phyloP scores from a whole-genome alignment of 2,329 filamentous ascomycete genomes.

The Fusarium sp. region DNA sequence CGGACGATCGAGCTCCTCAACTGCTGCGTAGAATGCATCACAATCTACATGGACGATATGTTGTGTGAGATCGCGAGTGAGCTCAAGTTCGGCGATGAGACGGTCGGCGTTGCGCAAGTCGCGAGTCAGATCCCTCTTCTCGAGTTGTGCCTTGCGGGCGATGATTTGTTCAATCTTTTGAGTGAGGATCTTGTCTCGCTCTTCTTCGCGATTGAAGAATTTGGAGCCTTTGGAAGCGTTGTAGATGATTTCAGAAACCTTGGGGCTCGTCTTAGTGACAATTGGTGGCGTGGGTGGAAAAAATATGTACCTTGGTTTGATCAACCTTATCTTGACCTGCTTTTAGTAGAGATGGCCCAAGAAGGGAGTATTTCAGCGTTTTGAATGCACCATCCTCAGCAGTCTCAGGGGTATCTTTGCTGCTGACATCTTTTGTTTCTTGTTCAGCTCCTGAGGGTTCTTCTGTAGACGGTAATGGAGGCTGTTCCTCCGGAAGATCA shows the following conservation, averaged over 20 bases:
- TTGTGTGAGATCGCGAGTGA: constrained; percentile 83
- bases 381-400: constrained; percentile 36
- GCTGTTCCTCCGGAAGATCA: constrained; percentile 27
- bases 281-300: background rate
- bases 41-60: constrained; percentile 93
- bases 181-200: constrained; percentile 83
- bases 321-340: constrained; percentile 95
- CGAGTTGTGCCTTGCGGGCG: constrained; percentile 78
- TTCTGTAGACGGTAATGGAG: constrained; percentile 21
- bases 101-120: constrained; percentile 84
- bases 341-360: constrained; percentile 93
- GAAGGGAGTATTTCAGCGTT: constrained; percentile 87
- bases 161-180: constrained; percentile 87
- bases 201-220: constrained; percentile 93
- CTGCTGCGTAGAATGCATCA: constrained; percentile 96
- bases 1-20: constrained; percentile 86
- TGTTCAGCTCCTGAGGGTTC: constrained; percentile 2
- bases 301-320: constrained; percentile 76
- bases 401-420: constrained; percentile 15
- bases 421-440: constrained; percentile 5
- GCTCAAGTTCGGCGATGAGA: constrained; percentile 82
- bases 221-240: constrained; percentile 96
- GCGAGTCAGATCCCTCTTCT: constrained; percentile 78
- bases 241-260: constrained; percentile 95
- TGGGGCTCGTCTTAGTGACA: constrained; percentile 47